Evolutionary conservation across 805 yeast species (phyloP).

Genomic region (Candida yuanshanica): DNA sequence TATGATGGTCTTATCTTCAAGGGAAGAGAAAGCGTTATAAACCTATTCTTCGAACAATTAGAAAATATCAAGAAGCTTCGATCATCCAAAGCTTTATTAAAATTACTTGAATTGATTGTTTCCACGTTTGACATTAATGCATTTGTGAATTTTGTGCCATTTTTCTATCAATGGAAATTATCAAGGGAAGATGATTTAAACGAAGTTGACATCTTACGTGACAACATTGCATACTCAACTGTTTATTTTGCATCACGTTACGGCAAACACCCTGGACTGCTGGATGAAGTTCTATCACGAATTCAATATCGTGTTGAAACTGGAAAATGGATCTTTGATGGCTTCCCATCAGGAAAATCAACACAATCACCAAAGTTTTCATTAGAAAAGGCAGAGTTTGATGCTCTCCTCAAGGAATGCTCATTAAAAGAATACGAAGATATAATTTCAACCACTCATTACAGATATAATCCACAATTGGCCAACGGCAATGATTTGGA

Average conservation of each 20-base stretch:
- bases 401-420: constrained; percentile 2
- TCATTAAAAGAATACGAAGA: constrained; percentile 12
- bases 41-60: constrained; percentile 18
- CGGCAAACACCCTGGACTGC: constrained; percentile 7
- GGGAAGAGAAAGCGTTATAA: constrained; percentile 16
- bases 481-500: constrained; percentile 1
- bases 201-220: constrained; percentile 7
- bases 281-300: constrained; percentile 12
- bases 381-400: constrained; percentile 10
- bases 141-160: constrained; percentile 39
- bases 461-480: constrained; percentile 11
- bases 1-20: constrained; percentile 16
- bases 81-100: constrained; percentile 5
- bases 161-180: constrained; percentile 39
- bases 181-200: neutral
- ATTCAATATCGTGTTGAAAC: constrained; percentile 18
- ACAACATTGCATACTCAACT: constrained; percentile 18
- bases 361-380: constrained; percentile 2
- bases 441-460: constrained; percentile 16
- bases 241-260: constrained; percentile 11
- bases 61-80: constrained; percentile 8
- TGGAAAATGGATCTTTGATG: constrained; percentile 14
- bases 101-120: constrained; percentile 18
- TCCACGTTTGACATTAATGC: constrained; percentile 42
- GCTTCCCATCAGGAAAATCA: constrained; percentile 12